Percentiles rank a stretch among this genome's conserved stretches.
phyloP scores from a whole-genome alignment of 2,329 filamentous ascomycete species.

The Penicillium decumbens region DNA sequence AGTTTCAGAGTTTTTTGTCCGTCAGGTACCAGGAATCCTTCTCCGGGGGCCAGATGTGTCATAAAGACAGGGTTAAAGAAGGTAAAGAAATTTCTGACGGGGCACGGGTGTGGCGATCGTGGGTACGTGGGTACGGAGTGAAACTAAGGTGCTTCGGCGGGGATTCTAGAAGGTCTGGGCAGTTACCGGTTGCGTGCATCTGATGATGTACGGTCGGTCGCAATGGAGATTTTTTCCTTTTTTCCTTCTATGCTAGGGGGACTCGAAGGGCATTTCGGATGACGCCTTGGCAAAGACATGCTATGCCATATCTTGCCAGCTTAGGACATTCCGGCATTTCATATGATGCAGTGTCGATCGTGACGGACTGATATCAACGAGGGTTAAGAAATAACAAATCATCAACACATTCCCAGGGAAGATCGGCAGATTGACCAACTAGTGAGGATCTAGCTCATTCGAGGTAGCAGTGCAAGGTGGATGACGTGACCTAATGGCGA shows the following conservation, averaged over 20 bases:
- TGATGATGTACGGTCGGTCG: not conserved
- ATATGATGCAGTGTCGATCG: not conserved
- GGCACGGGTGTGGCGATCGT: constrained; percentile 19
- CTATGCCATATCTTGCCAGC: not conserved
- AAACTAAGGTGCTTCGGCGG: constrained; percentile 13
- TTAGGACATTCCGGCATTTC: not conserved
- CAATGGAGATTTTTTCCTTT: not conserved
- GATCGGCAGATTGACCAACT: constrained; percentile 9
- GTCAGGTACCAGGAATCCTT: not conserved
- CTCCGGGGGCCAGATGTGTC: not conserved
- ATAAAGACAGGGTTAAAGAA: not conserved
- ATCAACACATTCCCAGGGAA: constrained; percentile 4
- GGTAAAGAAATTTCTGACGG: not conserved
- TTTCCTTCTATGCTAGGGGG: not conserved
- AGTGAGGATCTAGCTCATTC: not conserved
- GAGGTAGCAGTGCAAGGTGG: constrained; percentile 6
- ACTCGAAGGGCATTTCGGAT: not conserved
- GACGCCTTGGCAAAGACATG: not conserved
- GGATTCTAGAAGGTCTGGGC: constrained; percentile 16
- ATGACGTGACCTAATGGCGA: constrained; percentile 15
- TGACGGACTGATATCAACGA: not conserved
- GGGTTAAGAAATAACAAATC: not conserved
- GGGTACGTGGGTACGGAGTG: not conserved
- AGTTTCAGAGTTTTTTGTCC: not conserved
- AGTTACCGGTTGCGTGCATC: not conserved